These are phyloP conservation scores for Arachis hypogaea DNA, from an alignment of 306 rosid species.

Conservation along the genomic window DNA sequence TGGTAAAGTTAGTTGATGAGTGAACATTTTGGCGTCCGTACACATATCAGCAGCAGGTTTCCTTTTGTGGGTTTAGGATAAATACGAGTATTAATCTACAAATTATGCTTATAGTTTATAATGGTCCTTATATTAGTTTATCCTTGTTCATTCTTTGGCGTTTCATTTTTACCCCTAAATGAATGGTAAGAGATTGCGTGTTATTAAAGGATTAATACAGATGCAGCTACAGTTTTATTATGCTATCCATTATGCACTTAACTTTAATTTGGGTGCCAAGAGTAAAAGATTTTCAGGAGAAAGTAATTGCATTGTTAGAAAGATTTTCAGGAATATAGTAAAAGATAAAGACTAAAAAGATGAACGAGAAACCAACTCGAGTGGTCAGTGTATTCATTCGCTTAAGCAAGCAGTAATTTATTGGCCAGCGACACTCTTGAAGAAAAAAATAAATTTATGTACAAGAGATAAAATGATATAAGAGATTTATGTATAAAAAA, in stretches of 20 bases:
- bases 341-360: too few relatives aligned
- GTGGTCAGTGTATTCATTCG: too few relatives aligned
- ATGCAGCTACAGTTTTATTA: background rate
- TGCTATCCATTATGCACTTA: background rate
- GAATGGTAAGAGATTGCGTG: constrained; percentile 23
- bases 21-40: constrained; percentile 29
- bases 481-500: too few relatives aligned
- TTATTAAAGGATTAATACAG: background rate
- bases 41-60: constrained; percentile 13
- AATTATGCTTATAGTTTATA: constrained; percentile 29
- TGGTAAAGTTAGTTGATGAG: constrained; percentile 17
- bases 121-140: constrained; percentile 14
- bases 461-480: too few relatives aligned
- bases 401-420: too few relatives aligned
- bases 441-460: too few relatives aligned
- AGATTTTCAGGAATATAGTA: too few relatives aligned
- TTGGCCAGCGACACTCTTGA: too few relatives aligned
- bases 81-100: constrained; percentile 7
- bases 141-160: constrained; percentile 15
- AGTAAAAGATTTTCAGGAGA: too few relatives aligned
- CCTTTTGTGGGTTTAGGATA: constrained; percentile 12
- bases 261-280: background rate
- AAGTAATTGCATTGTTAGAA: too few relatives aligned
- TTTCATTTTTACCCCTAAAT: background rate
- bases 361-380: too few relatives aligned